Base-by-base conservation (phyloP, 352 stramenopile species). In the Phytophthora ohioensis region DNA sequence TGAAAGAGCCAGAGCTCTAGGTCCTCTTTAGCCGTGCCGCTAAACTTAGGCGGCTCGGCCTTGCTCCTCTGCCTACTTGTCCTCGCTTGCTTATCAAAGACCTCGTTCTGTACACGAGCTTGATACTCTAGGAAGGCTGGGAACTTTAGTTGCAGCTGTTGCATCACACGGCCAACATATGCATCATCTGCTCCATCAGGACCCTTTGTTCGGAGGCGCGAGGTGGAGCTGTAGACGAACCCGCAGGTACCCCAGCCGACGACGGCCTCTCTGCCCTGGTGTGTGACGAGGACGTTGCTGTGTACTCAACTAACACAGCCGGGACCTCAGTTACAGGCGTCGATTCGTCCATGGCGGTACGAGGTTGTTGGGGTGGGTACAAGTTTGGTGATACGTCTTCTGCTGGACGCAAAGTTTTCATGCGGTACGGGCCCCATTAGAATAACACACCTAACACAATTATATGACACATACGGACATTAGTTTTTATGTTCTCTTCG, bases 1-100 rank as follows among this genome's bases (percentile, higher is more conserved):
- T 69, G 52, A 27, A 70, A 70, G 3, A 59, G 30, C 63, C 63
- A 64, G 4, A 64, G 43, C 35, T 70, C 53, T 5, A 70, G 15
- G n/a, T 70, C 45, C 11, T 70, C 52, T 3, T 56, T 49, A 32
- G 63, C 43, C 21, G 45, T 59, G 15, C 45, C 45, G 38, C 59
- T 64, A 21, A 70, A 70, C 53, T 70, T 59, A 2, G 63, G 63
- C 5, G 51, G 46, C 13, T 64, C 21, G 17, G 45, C 51, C n/a
- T 70, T 70, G 35, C 45, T 63, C 53, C 17, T 58, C 3, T 60
- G 54, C 5, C 49, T 52, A 31, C 12, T 70, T 12, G 63, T 45
- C 8, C 30, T 52, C 39, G 62, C 52, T 17, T 69, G 62, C 8
- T 55, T 63, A 7, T 64, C 48, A 12, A 46, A 55, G 1, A 61